A percentile compares a stretch with the other conserved stretches of the same genome.
phyloP scores from a whole-genome alignment of 2,329 filamentous ascomycete genomes.

The Epichloe bromicola region DNA sequence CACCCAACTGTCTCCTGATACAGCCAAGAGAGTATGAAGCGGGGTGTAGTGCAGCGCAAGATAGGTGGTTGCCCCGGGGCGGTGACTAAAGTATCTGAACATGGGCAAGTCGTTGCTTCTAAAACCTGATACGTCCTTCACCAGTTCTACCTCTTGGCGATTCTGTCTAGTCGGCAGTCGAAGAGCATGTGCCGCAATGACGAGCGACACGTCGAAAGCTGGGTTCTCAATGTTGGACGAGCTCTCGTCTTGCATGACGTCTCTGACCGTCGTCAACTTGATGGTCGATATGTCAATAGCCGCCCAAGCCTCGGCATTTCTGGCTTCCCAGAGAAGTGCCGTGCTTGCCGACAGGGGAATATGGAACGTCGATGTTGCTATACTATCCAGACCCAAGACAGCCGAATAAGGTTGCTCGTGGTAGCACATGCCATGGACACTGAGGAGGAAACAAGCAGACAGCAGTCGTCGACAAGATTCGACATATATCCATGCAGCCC shows the following conservation, averaged over 20 bases:
- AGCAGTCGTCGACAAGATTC: conserved; percentile 41
- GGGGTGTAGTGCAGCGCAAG: conserved; percentile 45
- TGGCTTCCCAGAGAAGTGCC: conserved; percentile 35
- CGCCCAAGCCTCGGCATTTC: conserved; percentile 33
- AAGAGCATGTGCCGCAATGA: conserved; percentile 27
- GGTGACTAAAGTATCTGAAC: conserved; percentile 29
- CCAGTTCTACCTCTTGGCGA: conserved; percentile 14
- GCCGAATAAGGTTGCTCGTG: conserved; percentile 32
- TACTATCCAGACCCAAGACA: conserved; percentile 23
- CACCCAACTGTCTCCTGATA: conserved; percentile 45
- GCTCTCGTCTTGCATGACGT: conserved; percentile 20
- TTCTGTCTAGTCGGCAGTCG: conserved; percentile 23
- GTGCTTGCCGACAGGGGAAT: conserved; percentile 35
- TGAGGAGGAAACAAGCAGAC: conserved; percentile 43
- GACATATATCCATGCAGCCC: conserved; percentile 38
- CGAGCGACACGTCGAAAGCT: conserved; percentile 26
- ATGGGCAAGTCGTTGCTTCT: conserved; percentile 18
- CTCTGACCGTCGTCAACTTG: conserved; percentile 14
- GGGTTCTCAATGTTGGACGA: conserved; percentile 22
- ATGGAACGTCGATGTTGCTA: conserved; percentile 20
- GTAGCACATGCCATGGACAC: conserved; percentile 42
- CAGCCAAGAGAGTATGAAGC: conserved; percentile 42
- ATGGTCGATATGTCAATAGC: conserved; percentile 17
- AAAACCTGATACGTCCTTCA: conserved; percentile 13
- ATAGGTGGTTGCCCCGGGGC: conserved; percentile 37